phyloP scores from a whole-genome alignment of 2,329 filamentous ascomycete species.

The Phaeosphaeria sp. region DNA sequence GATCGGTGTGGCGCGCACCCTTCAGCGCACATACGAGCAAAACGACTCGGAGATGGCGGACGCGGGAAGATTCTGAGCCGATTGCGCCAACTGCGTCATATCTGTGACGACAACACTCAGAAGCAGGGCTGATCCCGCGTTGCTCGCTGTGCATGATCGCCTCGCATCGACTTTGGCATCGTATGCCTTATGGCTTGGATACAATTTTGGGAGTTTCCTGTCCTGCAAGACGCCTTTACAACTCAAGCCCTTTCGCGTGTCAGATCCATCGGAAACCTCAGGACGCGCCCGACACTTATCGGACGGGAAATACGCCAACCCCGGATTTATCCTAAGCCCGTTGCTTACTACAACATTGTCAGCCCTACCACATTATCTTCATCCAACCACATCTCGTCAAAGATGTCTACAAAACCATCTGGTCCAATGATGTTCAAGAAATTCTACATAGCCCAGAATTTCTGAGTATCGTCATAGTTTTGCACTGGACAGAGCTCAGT shows the following conservation, averaged over 20 bases:
- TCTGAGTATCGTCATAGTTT: not conserved
- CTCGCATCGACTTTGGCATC: not conserved
- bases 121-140: not conserved
- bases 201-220: not conserved
- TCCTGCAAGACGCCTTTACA: not conserved
- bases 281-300: not conserved
- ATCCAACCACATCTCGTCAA: not conserved
- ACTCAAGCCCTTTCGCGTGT: not conserved
- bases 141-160: not conserved
- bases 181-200: not conserved
- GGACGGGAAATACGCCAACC: not conserved
- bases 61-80: not conserved
- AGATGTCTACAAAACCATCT: not conserved
- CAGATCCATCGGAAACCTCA: not conserved
- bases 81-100: not conserved
- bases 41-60: not conserved
- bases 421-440: not conserved
- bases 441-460: not conserved
- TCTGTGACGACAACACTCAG: too few species aligned
- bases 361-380: not conserved
- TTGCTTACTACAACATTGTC: not conserved
- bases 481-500: not conserved
- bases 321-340: not conserved
- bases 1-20: not conserved
- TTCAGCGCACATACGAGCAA: not conserved